Conservation (phyloP, 352 stramenopile genomes). For the Phytophthora agathidicida region DNA sequence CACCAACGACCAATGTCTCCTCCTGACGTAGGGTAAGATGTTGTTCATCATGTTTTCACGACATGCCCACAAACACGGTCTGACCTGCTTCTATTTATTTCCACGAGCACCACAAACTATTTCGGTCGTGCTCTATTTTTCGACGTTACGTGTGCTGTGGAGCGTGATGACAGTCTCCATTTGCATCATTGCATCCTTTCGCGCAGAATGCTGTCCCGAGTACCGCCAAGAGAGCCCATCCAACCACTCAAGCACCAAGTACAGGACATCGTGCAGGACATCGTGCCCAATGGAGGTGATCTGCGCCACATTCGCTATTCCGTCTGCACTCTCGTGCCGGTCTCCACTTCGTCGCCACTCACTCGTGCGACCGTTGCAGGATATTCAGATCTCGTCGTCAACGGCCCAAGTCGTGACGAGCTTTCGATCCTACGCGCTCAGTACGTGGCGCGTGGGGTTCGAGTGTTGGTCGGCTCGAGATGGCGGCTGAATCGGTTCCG, state of each 20-base stretch:
- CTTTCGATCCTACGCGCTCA: slow-evolving; percentile 57
- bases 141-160: not conserved
- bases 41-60: too few species aligned
- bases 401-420: not conserved
- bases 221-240: slow-evolving; percentile 9
- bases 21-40: too few species aligned
- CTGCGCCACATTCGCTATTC: slow-evolving; percentile 5
- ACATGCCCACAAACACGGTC: too few species aligned
- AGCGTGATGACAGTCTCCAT: not conserved
- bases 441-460: slow-evolving; percentile 55
- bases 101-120: not conserved
- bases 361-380: not conserved
- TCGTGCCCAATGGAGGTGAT: not conserved
- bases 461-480: slow-evolving; percentile 49
- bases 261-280: slow-evolving; percentile 1
- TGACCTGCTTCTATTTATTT: too few species aligned
- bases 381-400: not conserved
- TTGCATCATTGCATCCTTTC: slow-evolving; percentile 2
- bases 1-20: too few species aligned
- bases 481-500: slow-evolving; percentile 61
- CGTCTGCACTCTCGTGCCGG: not conserved
- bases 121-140: slow-evolving; percentile 21
- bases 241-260: slow-evolving; percentile 4
- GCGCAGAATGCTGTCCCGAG: slow-evolving; percentile 20
- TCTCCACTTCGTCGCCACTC: not conserved